phyloP scores from a whole-genome alignment of 2,329 filamentous ascomycete species.

The Dendrostoma leiphaemia region DNA sequence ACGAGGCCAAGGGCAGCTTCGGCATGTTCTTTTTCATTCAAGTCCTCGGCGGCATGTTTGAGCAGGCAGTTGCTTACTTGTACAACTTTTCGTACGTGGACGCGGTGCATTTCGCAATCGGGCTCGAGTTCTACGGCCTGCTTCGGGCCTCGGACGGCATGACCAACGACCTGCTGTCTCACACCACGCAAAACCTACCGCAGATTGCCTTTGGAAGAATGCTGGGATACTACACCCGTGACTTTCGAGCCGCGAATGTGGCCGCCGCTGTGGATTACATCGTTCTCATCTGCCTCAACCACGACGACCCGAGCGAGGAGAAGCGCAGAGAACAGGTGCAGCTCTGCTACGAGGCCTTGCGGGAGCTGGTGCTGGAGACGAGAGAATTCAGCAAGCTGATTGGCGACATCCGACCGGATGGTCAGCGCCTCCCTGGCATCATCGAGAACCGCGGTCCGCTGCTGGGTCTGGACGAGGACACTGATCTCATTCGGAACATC shows the following conservation, averaged over 20 bases:
- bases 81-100: conserved; percentile 91
- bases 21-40: conserved; percentile 94
- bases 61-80: conserved; percentile 87
- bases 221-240: conserved; percentile 90
- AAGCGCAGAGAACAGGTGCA: conserved; percentile 73
- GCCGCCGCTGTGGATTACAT: conserved; percentile 93
- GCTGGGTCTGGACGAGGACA: conserved; percentile 75
- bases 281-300: conserved; percentile 85
- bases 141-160: conserved; percentile 82
- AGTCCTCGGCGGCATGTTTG: conserved; percentile 86
- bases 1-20: conserved; percentile 71
- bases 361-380: conserved; percentile 94
- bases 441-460: conserved; percentile 83
- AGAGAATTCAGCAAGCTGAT: conserved; percentile 92
- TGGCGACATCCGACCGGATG: conserved; percentile 85
- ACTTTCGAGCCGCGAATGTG: conserved; percentile 89
- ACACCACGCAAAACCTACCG: conserved; percentile 66
- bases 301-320: conserved; percentile 54
- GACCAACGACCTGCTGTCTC: conserved; percentile 65
- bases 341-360: conserved; percentile 87
- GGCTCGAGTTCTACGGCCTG: conserved; percentile 83
- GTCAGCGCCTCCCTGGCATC: conserved; percentile 78
- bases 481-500: conserved; percentile 87
- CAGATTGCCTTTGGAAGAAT: conserved; percentile 95
- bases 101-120: conserved; percentile 91